Evolutionary conservation across 2,329 filamentous ascomycete species (phyloP).

Genomic region (Cladophialophora yegresii): DNA sequence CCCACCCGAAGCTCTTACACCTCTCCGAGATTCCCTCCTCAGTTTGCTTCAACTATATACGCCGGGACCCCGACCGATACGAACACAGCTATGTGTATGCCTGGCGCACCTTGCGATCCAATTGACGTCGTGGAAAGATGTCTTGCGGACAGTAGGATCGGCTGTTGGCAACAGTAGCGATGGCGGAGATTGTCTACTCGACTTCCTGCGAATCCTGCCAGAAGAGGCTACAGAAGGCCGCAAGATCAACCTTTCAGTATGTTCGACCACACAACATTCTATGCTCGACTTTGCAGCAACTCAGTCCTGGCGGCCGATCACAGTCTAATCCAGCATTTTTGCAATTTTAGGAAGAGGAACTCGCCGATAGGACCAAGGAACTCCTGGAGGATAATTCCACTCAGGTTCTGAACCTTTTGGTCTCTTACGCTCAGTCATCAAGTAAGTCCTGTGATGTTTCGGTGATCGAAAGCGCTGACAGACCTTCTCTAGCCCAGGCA

Average conservation of each 20-base stretch:
- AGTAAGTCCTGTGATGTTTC: conserved; percentile 57
- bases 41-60: conserved; percentile 78
- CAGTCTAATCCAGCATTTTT: conserved; percentile 54
- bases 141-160: conserved; percentile 76
- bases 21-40: conserved; percentile 81
- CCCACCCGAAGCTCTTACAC: conserved; percentile 69
- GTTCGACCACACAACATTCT: conserved; percentile 62
- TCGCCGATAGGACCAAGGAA: conserved; percentile 80
- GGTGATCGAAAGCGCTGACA: conserved; percentile 33
- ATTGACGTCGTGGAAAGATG: conserved; percentile 94
- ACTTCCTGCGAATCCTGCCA: conserved; percentile 93
- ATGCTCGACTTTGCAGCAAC: conserved; percentile 49
- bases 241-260: conserved; percentile 98
- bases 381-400: conserved; percentile 86
- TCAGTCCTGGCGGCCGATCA: conserved; percentile 45
- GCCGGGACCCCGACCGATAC: conserved; percentile 75
- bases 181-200: conserved; percentile 81
- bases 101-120: conserved; percentile 93
- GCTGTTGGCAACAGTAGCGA: conserved; percentile 68
- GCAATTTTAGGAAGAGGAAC: conserved; percentile 83
- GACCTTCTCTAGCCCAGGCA: conserved; percentile 61
- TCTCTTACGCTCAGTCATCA: conserved; percentile 89
- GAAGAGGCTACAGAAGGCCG: conserved; percentile 99
- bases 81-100: conserved; percentile 92
- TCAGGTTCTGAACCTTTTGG: conserved; percentile 81